phyloP scores from a whole-genome alignment of 176 grass and related monocot genomes.

The Oryza glumipatula region DNA sequence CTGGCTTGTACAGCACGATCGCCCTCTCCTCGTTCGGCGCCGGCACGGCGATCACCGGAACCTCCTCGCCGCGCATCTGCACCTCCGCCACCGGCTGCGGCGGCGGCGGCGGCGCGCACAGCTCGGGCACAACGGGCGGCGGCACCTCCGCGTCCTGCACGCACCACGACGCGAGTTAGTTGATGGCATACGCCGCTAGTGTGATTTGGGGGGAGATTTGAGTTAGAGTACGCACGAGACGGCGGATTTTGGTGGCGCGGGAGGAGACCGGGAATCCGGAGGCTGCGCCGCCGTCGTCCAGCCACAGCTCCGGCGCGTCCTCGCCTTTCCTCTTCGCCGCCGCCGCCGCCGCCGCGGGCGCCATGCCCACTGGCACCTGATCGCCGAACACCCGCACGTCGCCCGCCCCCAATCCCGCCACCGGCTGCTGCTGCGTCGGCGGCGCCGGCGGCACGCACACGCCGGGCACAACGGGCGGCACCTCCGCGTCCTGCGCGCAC shows the following conservation, averaged over 20 bases:
- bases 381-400: constrained; percentile 13
- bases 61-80: constrained; percentile 5
- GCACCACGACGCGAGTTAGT: not conserved
- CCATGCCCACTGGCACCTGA: not conserved
- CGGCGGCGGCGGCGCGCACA: not conserved
- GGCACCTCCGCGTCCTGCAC: constrained; percentile 7
- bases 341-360: not conserved
- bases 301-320: not conserved
- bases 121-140: not conserved
- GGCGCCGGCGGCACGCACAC: not conserved
- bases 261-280: not conserved
- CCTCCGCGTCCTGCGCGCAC: constrained; percentile 17
- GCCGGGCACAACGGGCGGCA: not conserved
- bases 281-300: not conserved
- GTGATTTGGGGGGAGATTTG: not conserved
- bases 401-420: not conserved
- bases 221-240: constrained; percentile 12
- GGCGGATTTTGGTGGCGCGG: constrained; percentile 39
- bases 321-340: constrained; percentile 32
- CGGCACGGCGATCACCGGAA: not conserved
- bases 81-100: not conserved
- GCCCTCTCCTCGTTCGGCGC: constrained; percentile 28
- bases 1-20: constrained; percentile 48
- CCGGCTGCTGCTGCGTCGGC: not conserved
- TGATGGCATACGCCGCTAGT: not conserved